Base-by-base conservation (phyloP, 2,329 filamentous ascomycete genomes). In the Claviceps spartinae region DNA sequence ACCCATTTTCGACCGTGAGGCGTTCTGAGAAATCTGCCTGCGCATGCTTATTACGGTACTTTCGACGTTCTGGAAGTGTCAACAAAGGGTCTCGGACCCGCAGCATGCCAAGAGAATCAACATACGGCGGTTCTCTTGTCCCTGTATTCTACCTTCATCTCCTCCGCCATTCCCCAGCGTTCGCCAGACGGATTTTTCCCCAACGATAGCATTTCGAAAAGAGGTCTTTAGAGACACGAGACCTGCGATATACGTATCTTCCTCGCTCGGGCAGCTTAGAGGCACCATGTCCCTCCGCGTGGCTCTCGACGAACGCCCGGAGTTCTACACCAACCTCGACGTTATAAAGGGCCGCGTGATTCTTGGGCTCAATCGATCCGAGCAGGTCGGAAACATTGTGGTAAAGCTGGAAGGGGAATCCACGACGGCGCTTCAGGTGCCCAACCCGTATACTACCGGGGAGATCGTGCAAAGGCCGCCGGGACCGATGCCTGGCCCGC, bases 341-440 rank as follows among this genome's bases (percentile, higher is more conserved):
- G 70, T 78, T 55, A 77, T 93, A 54, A 75, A 73, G 34, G 87
- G 87, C 51, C 73, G 75, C 54, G 68, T 83, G 30, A 62, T 81
- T 48, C 66, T 84, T 34, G 65, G 61, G 20, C 67, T 83, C 56
- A 81, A 77, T 49, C 84, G 83, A 57, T 70, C 85, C 51, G 86
- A 91, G 65, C 74, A 78, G 52, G 75, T 91, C 48, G 79, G 80
- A 48, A 85, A 81, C 50, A 82, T 93, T 56, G 74, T 88, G 40
- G 86, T 91, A 61, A 93, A 93, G 71, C 78, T 93, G 36, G 87
- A 93, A 63, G 87, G 87, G 58, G 86, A 93, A 68, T 82, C 82
- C 47, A 77, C 76, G 56, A 90, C 86, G 5, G 76, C 83, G 44
- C 68, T 88, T 16, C 65, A 71, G 67, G 64, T 78, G 56, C 69